Evolutionary conservation across 2,329 filamentous ascomycete genomes (phyloP), one percentile per base, ranked within the genome.

Genomic region (Ceratocystis diversiconidia): DNA sequence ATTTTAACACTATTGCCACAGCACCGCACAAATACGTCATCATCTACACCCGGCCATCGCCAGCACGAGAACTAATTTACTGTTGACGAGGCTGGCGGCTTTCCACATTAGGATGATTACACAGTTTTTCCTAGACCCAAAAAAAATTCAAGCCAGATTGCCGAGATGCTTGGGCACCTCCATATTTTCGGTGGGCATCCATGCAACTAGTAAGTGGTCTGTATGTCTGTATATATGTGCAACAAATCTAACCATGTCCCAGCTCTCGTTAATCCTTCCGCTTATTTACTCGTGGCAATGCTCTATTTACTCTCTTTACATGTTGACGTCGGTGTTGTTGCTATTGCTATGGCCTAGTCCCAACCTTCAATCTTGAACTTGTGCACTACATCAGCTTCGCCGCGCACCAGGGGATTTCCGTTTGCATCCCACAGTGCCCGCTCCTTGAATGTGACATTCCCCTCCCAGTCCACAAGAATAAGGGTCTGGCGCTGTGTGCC

Each of bases 401-500:
- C 83, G 25, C 78, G 77, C 25, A 77, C 74, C 55, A 86, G 76
- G 1, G 76, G 72, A 63, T 83, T 80, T 7, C 84, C 84, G 61
- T 83, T 77, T 0, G 75, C 74, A 70, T 86, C 83, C 77, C 79
- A 87, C 52, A 86, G 73, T 3, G 83, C 80, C 44, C 84, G 76
- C 74, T 87, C 84, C 36, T 77, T 77, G 70, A 82, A 84, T 0
- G 79, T 81, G 19, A 85, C 81, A 44, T 82, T 82, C 2, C 84
- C 84, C 2, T 85, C 77, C 80, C 81, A 84, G 69, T 85, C 83
- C 5, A 86, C 80, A 57, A 86, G 73, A 15, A 87, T 73, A 15
- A 86, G 75, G 0, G 84, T 86, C 74, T 87, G 84, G 46, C 84
- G 75, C 73, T 87, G 84, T 4, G 84, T 87, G 3, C 84, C 84